These are phyloP conservation scores for Saccharum spontaneum DNA, from an alignment of 176 grass and related monocot species.

Conservation along the genomic window DNA sequence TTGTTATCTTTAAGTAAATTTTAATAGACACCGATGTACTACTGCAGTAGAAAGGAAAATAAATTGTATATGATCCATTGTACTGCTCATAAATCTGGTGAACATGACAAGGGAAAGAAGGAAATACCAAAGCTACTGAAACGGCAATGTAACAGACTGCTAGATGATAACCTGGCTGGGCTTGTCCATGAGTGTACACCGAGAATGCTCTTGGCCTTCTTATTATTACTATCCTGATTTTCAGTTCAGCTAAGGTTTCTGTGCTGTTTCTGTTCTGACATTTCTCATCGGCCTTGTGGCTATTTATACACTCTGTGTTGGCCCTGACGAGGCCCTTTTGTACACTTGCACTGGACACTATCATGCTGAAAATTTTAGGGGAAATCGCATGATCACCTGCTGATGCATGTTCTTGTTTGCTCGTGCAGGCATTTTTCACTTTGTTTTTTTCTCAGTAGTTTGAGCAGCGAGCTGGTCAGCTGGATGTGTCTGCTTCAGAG, in stretches of 20 bases:
- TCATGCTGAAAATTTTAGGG: not conserved
- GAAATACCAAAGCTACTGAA: not conserved
- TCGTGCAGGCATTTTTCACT: not conserved
- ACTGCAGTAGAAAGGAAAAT: too few species aligned
- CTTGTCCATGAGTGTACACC: not conserved
- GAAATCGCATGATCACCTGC: not conserved
- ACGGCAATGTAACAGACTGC: not conserved
- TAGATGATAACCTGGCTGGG: conserved; percentile 7
- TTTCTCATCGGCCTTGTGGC: conserved; percentile 3
- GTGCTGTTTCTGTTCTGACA: not conserved
- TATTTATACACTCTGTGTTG: conserved; percentile 27
- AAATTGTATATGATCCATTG: not conserved
- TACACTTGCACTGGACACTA: conserved; percentile 13
- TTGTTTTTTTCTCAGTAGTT: not conserved
- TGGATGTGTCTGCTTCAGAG: conserved; percentile 1
- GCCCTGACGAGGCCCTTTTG: not conserved
- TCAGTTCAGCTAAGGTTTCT: not conserved
- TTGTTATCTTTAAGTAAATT: not conserved
- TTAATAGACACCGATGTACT: not conserved
- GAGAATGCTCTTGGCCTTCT: not conserved
- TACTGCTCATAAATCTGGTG: not conserved
- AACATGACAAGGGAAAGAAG: not conserved
- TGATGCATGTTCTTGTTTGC: conserved; percentile 4
- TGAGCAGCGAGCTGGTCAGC: not conserved
- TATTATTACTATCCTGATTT: not conserved